Evolutionary conservation across 2,329 filamentous ascomycete species (phyloP), one percentile per base, ranked within the genome.

Genomic region (Rhynchosporium graminicola): DNA sequence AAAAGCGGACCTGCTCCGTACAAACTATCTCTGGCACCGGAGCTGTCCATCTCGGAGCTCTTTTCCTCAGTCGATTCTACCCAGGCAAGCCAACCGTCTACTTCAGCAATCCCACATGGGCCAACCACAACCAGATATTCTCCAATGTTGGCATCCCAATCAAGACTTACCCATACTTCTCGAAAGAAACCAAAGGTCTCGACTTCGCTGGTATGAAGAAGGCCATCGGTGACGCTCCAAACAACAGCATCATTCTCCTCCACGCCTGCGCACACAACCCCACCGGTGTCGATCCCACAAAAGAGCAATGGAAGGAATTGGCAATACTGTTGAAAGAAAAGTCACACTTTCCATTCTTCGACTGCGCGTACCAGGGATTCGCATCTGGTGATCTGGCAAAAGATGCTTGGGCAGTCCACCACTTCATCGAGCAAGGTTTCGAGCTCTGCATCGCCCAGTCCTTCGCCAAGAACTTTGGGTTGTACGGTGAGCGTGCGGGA

Each of bases 101-200:
- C 83, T 83, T 98, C 77, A 97, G 92, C 73, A 90, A 90, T 77
- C 95, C 95, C 59, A 99, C 95, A 65, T 99, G 95, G 95, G 92
- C 90, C 70, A 99, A 99, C 81, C 95, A 99, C 86, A 88, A 96
- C 80, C 95, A 98, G 78, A 97, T 99, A 82, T 97, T 99, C 81
- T 85, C 82, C 78, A 98, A 98, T 75, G 92, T 97, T 74, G 83
- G 85, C 71, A 82, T 98, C 36, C 80, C 86, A 40, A 85, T 92
- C 71, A 88, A 88, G 70, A 86, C 86, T 68, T 99, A 99, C 80
- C 95, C 94, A 56, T 99, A 99, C 83, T 99, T 97, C 80, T 88
- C 87, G 76, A 87, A 91, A 76, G 76, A 90, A 75, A 97, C 93
- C 68, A 93, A 92, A 76, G 93, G 92, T 56, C 87, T 99, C 58